Base-by-base conservation (phyloP, 495 filamentous ascomycete species). In the Penicillium ochrochloron region DNA sequence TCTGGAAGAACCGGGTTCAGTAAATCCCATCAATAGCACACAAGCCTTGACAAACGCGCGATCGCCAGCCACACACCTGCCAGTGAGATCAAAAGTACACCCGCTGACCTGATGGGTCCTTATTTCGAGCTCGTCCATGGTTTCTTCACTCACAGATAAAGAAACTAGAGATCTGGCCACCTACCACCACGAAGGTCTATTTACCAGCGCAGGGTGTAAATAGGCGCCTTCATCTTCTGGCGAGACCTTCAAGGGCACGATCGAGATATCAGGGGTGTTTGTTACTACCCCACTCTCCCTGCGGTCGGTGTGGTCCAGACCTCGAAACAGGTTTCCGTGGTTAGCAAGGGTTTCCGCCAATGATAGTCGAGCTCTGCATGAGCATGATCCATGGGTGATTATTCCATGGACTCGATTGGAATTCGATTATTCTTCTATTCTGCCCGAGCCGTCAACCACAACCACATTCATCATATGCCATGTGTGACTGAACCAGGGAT, bases 1-100 rank as follows among this genome's bases (percentile, higher is more conserved):
- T 53, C 51, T 53, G 27, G 23, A 31, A 52, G 9, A 14, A 31
- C 10, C 11, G 15, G 9, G 5, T 23, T 52, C 21, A 52, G 25
- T 27, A 27, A 14, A 19, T 31, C 23, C 21, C 50, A 52, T 31
- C 15, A 2, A 27, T 15, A 23, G 46, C 46, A 15, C 19, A 51
- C 21, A n/a, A 19, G 51, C 51, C 5, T n/a, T 14, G 9, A 53
- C 1, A 25, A 17, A 15, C 4, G 12, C 50, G 51, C 31, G 51
- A 46, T 46, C n/a, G 25, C 27, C 14, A 33, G n/a, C 14, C 25
- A 53, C 51, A 53, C 8, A 53, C 51, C 51, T 53, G 14, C 51
- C 51, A 2, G 25, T 53, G 0, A 53, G 31, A 53, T 53, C 51
- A 33, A 33, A 53, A 53, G 51, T 53, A 53, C 51, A 33, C 27